Conservation (phyloP, 768 basidiomycete species). For the Hypholoma fasciculare region DNA sequence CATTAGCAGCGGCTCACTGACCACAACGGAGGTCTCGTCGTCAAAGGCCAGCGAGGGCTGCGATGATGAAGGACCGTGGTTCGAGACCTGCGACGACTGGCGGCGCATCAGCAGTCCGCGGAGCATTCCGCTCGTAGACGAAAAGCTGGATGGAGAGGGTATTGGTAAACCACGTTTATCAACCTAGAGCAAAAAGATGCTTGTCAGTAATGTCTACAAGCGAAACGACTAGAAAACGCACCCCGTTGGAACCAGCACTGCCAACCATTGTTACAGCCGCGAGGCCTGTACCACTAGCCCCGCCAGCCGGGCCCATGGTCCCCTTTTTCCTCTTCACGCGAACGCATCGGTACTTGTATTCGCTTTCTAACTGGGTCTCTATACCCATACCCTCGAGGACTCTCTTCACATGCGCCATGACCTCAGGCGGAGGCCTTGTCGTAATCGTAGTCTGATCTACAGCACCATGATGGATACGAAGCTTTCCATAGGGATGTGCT, state of each 20-base stretch:
- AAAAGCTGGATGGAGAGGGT: constrained; percentile 73
- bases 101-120: constrained; percentile 88
- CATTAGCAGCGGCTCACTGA: constrained; percentile 41
- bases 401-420: constrained; percentile 81
- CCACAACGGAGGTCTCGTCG: constrained; percentile 45
- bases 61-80: constrained; percentile 35
- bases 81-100: constrained; percentile 82
- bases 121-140: constrained; percentile 75
- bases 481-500: constrained; percentile 32
- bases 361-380: constrained; percentile 83
- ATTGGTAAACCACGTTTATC: constrained; percentile 88
- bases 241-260: constrained; percentile 84
- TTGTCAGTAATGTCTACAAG: constrained; percentile 2
- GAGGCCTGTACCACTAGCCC: constrained; percentile 41
- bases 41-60: constrained; percentile 48
- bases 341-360: constrained; percentile 88
- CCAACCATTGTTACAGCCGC: constrained; percentile 80
- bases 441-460: constrained; percentile 92
- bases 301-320: constrained; percentile 33
- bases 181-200: constrained; percentile 47
- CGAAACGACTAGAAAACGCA: constrained; percentile 41
- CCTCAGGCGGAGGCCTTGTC: constrained; percentile 78
- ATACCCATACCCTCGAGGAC: constrained; percentile 90
- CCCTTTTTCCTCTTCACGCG: constrained; percentile 73
- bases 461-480: constrained; percentile 89